Conservation (phyloP, 164 flowering plant genomes). For the Warburgia ugandensis region DNA sequence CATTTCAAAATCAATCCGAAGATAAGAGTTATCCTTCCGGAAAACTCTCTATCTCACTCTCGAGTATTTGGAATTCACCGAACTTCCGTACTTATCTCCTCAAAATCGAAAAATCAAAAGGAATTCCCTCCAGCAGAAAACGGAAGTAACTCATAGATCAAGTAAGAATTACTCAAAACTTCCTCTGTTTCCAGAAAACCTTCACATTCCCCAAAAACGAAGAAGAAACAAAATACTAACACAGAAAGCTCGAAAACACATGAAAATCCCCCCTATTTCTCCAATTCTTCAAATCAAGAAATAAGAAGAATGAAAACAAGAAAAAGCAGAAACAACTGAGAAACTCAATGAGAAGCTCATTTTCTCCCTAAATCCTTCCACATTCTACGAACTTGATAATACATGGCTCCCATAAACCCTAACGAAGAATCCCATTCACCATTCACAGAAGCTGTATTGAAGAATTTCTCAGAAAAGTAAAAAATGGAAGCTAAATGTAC, state of each 20-base stretch:
- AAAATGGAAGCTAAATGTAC: constrained; percentile 23
- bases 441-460: neutral
- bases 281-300: neutral
- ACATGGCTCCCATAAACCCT: neutral
- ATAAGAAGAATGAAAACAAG: neutral
- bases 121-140: neutral
- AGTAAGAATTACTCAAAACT: neutral
- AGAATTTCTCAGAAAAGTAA: neutral
- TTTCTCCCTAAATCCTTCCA: neutral
- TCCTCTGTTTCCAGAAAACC: neutral
- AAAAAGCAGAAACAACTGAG: neutral
- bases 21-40: too few relatives aligned
- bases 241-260: too few relatives aligned
- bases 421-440: neutral
- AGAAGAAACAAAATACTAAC: too few relatives aligned
- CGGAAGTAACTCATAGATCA: neutral
- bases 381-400: neutral
- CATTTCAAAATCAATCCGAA: too few relatives aligned
- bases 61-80: neutral
- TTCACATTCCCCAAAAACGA: neutral
- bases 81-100: neutral
- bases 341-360: too few relatives aligned
- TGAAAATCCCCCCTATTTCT: neutral
- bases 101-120: neutral
- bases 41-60: neutral